Percentiles rank a stretch among this genome's conserved stretches.
These are phyloP conservation scores for Tetradesmus lagerheimii DNA, from an alignment of 139 green algal genomes.

Conservation along the genomic window DNA sequence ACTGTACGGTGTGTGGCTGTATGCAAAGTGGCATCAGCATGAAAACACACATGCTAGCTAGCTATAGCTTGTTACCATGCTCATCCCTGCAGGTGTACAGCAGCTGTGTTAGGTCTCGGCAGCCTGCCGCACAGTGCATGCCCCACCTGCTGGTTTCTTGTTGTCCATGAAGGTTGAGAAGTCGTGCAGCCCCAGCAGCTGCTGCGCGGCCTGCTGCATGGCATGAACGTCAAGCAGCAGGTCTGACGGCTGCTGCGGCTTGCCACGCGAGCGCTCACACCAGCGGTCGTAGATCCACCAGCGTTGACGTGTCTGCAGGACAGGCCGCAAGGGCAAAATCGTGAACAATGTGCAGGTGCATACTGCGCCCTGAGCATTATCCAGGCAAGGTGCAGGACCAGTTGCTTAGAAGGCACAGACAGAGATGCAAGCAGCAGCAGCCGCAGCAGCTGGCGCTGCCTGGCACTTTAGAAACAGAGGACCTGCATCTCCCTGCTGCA, in stretches of 20 bases:
- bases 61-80: too few relatives aligned
- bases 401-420: neutral
- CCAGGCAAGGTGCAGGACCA: neutral
- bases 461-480: neutral
- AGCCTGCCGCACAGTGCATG: neutral
- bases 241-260: constrained; percentile 50
- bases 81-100: neutral
- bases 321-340: neutral
- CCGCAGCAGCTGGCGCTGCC: neutral
- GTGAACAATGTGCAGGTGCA: neutral
- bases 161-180: constrained; percentile 62
- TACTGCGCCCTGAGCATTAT: too few relatives aligned
- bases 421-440: neutral
- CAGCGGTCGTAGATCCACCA: constrained; percentile 65
- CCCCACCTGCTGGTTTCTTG: constrained; percentile 56
- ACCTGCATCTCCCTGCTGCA: neutral
- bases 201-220: constrained; percentile 54
- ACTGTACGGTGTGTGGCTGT: too few relatives aligned
- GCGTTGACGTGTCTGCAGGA: constrained; percentile 47
- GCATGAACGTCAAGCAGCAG: constrained; percentile 51
- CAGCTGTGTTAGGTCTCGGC: neutral
- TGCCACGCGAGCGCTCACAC: constrained; percentile 54
- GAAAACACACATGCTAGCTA: neutral
- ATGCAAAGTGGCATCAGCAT: neutral
- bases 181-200: constrained; percentile 58